Evolutionary conservation across 1,139 yeast genomes (phyloP).

Genomic region (Taphrina populina): DNA sequence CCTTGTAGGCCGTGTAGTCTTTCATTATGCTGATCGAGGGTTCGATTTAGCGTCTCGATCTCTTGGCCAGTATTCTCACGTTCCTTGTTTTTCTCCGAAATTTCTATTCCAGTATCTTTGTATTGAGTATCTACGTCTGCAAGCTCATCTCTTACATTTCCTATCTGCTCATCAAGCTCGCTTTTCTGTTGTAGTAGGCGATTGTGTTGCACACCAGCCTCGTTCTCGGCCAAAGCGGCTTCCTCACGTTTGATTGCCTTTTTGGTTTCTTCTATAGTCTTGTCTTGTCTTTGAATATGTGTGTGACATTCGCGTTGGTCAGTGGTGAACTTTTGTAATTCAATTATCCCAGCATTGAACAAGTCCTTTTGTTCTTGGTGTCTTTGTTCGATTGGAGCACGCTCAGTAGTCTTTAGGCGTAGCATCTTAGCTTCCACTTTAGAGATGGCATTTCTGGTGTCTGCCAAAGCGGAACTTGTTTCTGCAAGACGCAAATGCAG

Average conservation of each 20-base stretch:
- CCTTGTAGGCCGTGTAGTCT: conserved; percentile 37
- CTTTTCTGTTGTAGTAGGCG: conserved; percentile 39
- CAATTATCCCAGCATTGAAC: conserved; percentile 11
- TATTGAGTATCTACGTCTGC: conserved; percentile 26
- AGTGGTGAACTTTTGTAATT: conserved; percentile 8
- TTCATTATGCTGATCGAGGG: conserved; percentile 35
- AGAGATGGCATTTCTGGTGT: neutral
- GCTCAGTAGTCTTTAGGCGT: conserved; percentile 1
- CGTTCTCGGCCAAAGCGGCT: conserved; percentile 22
- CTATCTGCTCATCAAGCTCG: conserved; percentile 42
- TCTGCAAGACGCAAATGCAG: conserved; percentile 2
- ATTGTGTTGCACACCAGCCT: conserved; percentile 10
- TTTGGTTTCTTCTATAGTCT: conserved; percentile 7
- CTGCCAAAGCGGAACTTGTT: neutral
- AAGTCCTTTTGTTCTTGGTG: neutral
- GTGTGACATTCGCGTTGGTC: conserved; percentile 17
- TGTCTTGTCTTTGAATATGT: conserved; percentile 18
- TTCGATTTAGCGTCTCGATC: conserved; percentile 41
- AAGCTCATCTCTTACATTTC: conserved; percentile 19
- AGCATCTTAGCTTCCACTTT: conserved; percentile 6
- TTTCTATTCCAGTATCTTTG: conserved; percentile 41
- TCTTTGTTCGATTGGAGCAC: conserved; percentile 7
- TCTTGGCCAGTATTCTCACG: conserved; percentile 41
- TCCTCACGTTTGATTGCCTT: conserved; percentile 10
- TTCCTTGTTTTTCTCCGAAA: conserved; percentile 41